phyloP scores from a whole-genome alignment of 805 yeast genomes.

The Saccharomycopsis sp. region DNA sequence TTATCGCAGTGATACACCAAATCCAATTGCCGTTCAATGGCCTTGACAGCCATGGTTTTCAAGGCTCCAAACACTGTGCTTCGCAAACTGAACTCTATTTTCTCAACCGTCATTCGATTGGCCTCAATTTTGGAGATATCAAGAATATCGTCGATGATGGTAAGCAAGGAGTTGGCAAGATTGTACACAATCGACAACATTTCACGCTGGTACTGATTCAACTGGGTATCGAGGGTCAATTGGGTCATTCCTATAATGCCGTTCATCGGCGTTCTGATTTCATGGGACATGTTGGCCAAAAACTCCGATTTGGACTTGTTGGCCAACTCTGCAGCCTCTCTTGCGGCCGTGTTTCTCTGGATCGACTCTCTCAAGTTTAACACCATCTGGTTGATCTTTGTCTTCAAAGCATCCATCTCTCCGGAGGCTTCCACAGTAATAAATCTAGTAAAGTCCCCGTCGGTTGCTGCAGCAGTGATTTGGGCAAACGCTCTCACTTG shows the following conservation, averaged over 20 bases:
- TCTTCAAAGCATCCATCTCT: constrained; percentile 63
- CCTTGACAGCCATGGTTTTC: constrained; percentile 83
- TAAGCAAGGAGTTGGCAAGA: constrained; percentile 74
- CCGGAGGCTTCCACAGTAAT: constrained; percentile 90
- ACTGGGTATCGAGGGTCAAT: constrained; percentile 77
- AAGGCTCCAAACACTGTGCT: constrained; percentile 88
- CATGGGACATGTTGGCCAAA: constrained; percentile 83
- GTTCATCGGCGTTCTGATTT: constrained; percentile 85
- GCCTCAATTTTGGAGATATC: constrained; percentile 94
- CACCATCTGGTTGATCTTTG: constrained; percentile 71
- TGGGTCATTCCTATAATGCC: constrained; percentile 94
- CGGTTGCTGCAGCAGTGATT: constrained; percentile 90
- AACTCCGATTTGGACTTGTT: constrained; percentile 86
- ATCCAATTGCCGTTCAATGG: constrained; percentile 78
- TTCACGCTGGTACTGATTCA: constrained; percentile 87
- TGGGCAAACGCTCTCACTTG: constrained; percentile 93
- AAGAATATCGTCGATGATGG: constrained; percentile 82
- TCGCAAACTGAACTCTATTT: constrained; percentile 77
- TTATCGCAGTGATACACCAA: constrained; percentile 77
- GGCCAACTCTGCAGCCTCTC: constrained; percentile 91
- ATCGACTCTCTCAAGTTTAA: constrained; percentile 80
- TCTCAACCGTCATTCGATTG: constrained; percentile 87
- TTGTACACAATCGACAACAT: constrained; percentile 87
- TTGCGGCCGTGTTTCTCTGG: constrained; percentile 86
- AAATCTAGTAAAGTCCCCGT: constrained; percentile 85